Evolutionary conservation across 1,139 yeast species (phyloP).

Genomic region (Magnusiomyces paraingens): DNA sequence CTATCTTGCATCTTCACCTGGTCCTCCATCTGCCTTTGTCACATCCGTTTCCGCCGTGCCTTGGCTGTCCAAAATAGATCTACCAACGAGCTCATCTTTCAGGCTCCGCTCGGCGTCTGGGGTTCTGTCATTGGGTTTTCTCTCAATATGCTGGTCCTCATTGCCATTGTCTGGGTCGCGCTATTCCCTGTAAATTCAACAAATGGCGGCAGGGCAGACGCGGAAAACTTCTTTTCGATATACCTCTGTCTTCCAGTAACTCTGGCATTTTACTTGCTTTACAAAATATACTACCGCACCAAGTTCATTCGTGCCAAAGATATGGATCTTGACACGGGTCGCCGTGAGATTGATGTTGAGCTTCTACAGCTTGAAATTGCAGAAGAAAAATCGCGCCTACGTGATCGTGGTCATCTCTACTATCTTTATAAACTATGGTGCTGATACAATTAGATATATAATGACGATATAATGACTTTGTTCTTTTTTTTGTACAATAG

Average conservation of each 20-base stretch:
- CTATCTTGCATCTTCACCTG: slow-evolving; percentile 72
- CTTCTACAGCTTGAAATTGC: slow-evolving; percentile 43
- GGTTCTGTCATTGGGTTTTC: slow-evolving; percentile 65
- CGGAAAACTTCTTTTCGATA: slow-evolving; percentile 41
- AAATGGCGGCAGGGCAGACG: slow-evolving; percentile 37
- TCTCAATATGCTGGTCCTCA: slow-evolving; percentile 49
- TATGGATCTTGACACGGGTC: slow-evolving; percentile 46
- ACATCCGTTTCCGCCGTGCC: slow-evolving; percentile 53
- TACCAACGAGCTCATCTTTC: slow-evolving; percentile 59
- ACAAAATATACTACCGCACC: slow-evolving; percentile 41
- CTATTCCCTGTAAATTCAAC: slow-evolving; percentile 43
- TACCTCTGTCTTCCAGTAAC: slow-evolving; percentile 47
- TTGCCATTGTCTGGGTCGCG: slow-evolving; percentile 63
- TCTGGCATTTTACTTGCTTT: slow-evolving; percentile 40
- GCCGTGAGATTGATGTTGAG: slow-evolving; percentile 47
- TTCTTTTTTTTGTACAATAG: no score
- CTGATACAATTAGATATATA: slow-evolving; percentile 21
- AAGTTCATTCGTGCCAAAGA: slow-evolving; percentile 38
- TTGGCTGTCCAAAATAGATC: slow-evolving; percentile 58
- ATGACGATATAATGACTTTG: no score
- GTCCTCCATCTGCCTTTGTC: slow-evolving; percentile 65
- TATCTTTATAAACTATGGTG: slow-evolving; percentile 42
- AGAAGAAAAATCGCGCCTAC: slow-evolving; percentile 39
- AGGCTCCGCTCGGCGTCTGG: slow-evolving; percentile 60
- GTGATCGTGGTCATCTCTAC: slow-evolving; percentile 32